A percentile compares a stretch with the other conserved stretches of the same genome.
Evolutionary conservation across 2,329 filamentous ascomycete species (phyloP).

Genomic region (Penicillium sp.): DNA sequence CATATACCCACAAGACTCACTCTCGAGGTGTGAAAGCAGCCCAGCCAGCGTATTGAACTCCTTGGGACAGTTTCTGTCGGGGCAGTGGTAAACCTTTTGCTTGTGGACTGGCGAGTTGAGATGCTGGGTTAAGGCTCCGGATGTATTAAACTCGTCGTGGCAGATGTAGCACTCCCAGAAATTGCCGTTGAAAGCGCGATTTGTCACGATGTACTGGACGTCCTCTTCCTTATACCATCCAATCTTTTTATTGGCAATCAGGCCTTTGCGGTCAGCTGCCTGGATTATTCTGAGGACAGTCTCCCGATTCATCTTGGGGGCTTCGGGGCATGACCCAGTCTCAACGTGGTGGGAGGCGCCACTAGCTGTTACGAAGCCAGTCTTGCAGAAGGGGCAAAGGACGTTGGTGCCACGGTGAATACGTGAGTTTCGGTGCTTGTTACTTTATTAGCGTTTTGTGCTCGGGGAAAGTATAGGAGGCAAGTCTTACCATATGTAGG

Average conservation of each 20-base stretch:
- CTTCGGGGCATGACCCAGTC: slow-evolving; percentile 51
- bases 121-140: slow-evolving; percentile 51
- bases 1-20: slow-evolving; percentile 43
- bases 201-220: slow-evolving; percentile 39
- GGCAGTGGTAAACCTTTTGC: slow-evolving; percentile 49
- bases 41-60: slow-evolving; percentile 42
- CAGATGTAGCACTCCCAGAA: slow-evolving; percentile 58
- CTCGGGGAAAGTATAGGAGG: neutral
- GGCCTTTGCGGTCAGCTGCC: slow-evolving; percentile 47
- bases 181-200: slow-evolving; percentile 46
- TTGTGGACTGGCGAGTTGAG: slow-evolving; percentile 55
- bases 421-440: slow-evolving; percentile 57
- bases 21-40: slow-evolving; percentile 49
- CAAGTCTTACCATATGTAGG: slow-evolving; percentile 26
- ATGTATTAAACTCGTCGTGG: slow-evolving; percentile 41
- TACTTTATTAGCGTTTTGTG: neutral
- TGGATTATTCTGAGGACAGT: slow-evolving; percentile 49
- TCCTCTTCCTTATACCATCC: slow-evolving; percentile 42
- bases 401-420: slow-evolving; percentile 49
- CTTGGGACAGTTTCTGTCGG: slow-evolving; percentile 37
- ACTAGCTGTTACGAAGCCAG: slow-evolving; percentile 49
- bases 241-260: slow-evolving; percentile 55
- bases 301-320: slow-evolving; percentile 49
- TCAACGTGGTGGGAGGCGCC: slow-evolving; percentile 61
- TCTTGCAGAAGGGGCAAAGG: slow-evolving; percentile 57